Percentiles rank a stretch among this genome's conserved stretches.
These are phyloP conservation scores for Hyphopichia burtonii DNA, from an alignment of 1,139 yeast genomes.

Conservation along the genomic window DNA sequence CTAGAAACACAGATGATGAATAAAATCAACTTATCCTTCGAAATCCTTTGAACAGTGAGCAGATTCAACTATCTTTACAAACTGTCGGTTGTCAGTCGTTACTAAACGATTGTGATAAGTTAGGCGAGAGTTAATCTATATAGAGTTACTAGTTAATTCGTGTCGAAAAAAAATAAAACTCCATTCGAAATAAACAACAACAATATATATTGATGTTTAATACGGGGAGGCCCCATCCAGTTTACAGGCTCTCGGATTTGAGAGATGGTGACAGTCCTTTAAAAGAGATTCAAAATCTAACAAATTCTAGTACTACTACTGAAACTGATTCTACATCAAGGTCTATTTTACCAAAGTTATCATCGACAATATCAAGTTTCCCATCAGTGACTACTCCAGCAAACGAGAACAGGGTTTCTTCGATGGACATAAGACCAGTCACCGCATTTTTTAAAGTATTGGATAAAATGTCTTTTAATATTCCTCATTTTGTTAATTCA, in stretches of 20 bases:
- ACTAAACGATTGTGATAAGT: no score
- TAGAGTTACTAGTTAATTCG: no score
- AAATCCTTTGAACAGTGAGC: no score
- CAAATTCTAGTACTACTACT: background rate
- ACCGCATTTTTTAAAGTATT: conserved; percentile 30
- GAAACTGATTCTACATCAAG: background rate
- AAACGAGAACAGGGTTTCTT: background rate
- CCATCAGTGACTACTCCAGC: background rate
- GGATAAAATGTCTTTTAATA: conserved; percentile 15
- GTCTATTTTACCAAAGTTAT: background rate
- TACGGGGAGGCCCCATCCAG: background rate
- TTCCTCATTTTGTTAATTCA: background rate
- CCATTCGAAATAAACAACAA: background rate
- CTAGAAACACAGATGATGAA: background rate
- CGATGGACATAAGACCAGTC: conserved; percentile 22
- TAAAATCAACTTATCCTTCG: no score
- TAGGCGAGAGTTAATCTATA: no score
- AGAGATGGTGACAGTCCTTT: background rate
- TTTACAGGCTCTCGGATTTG: background rate
- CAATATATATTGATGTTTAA: background rate
- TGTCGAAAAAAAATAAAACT: background rate
- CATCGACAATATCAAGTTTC: background rate
- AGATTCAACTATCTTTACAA: no score
- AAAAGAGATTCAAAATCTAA: background rate
- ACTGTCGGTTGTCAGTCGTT: no score